Evolutionary conservation across 257 asterid genomes (phyloP), one percentile per base, ranked within the genome.

Genomic region (Hygrophila difformis): DNA sequence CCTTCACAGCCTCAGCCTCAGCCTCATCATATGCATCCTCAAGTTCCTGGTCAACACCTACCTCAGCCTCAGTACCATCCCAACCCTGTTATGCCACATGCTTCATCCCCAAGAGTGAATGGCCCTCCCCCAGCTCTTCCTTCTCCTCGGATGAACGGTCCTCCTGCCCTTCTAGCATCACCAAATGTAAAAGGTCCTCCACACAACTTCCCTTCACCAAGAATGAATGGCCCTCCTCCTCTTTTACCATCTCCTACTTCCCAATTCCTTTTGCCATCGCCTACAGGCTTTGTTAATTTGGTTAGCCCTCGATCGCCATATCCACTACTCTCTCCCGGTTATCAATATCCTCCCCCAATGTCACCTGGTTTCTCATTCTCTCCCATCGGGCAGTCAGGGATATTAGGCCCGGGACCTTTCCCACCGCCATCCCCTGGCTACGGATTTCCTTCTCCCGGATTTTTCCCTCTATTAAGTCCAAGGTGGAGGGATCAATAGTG

Each of bases 361-460:
- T 71, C 92, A 7, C 97, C 97, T 8, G 75, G 67, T 59, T 87
- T 87, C 80, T 81, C 79, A 0, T 81, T 87, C 58, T 47, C 85
- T 22, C 71, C 87, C 3, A 58, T 72, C 64, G 75, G 72, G 43
- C 94, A 83, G 47, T 65, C 83, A 9, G 95, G 95, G 39, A 74
- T 76, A 40, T 63, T 87, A 31, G 97, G 97, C 18, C 79, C 92
- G 2, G 92, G 80, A 46, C 92, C 88, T 42, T 88, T 70, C 46
- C 74, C 73, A 47, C 93, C 93, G 5, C 93, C 78, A 21, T 87
- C 97, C 29, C 97, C 97, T 17, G 95, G 93, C 59, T 78, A 76
- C 37, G 93, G 95, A 44, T 84, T 84, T 57, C 95, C 94, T 1
- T 87, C 97, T 26, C 97, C 94, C 16, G 88, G 86, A 24, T 74